These are phyloP conservation scores for Suillus decipiens DNA, from an alignment of 768 basidiomycete species.

Conservation along the genomic window DNA sequence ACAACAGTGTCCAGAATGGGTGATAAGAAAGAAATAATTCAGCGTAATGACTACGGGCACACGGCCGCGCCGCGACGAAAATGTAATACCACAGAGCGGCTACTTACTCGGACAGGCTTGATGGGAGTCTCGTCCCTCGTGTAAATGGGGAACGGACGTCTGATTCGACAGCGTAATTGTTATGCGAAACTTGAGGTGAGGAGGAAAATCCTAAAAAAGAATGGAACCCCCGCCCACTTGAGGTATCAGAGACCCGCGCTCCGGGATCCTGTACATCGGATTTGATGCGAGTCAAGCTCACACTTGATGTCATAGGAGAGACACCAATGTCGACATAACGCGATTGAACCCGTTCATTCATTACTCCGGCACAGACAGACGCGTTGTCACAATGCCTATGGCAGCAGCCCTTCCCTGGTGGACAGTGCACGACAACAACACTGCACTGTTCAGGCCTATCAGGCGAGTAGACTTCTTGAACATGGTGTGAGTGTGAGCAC, in stretches of 20 bases:
- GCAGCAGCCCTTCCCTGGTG: not conserved
- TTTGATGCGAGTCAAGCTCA: slow-evolving; percentile 3
- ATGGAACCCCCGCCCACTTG: not conserved
- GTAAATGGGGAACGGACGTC: slow-evolving; percentile 33
- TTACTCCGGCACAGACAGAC: not conserved
- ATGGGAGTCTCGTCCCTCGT: slow-evolving; percentile 26
- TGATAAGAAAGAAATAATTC: not conserved
- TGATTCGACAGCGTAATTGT: slow-evolving; percentile 13
- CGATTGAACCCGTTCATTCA: not conserved
- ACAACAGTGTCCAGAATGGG: not conserved
- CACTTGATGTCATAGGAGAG: slow-evolving; percentile 25
- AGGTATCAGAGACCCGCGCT: slow-evolving; percentile 4
- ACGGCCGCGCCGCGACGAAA: not conserved
- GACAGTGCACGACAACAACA: slow-evolving; percentile 5
- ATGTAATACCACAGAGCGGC: not conserved
- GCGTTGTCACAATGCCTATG: not conserved
- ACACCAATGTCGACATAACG: slow-evolving; percentile 30
- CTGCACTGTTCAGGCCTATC: not conserved
- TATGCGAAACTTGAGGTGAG: slow-evolving; percentile 16
- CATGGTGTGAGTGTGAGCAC: not conserved
- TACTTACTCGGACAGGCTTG: slow-evolving; percentile 24
- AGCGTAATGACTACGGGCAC: not conserved
- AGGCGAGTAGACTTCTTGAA: slow-evolving; percentile 5
- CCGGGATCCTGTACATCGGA: not conserved
- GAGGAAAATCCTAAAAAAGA: slow-evolving; percentile 13